Evolutionary conservation across 306 rosid species (phyloP).

Genomic region (Comarum palustre): DNA sequence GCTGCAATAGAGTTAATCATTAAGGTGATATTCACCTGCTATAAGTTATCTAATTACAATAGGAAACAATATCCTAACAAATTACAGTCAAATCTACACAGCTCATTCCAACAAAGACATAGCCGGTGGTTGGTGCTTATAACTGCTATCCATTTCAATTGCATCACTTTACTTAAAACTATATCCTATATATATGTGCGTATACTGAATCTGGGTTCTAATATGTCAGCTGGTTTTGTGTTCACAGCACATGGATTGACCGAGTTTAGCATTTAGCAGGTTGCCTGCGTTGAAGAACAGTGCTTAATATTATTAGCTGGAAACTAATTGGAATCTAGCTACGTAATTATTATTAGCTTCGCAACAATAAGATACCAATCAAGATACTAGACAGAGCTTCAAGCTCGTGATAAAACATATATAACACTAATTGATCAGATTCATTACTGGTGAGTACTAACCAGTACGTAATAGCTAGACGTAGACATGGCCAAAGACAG

Average conservation of each 20-base stretch:
- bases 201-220: background rate
- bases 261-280: background rate
- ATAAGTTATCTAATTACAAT: no score
- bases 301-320: background rate
- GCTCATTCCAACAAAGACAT: no score
- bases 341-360: background rate
- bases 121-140: no score
- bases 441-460: background rate
- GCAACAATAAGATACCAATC: background rate
- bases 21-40: no score
- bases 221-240: background rate
- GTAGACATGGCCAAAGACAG: conserved; percentile 16
- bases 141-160: no score
- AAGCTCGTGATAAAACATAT: background rate
- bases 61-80: no score
- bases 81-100: no score
- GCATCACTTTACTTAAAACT: no score
- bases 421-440: background rate
- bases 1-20: no score
- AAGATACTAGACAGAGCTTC: background rate
- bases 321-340: background rate
- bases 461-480: background rate
- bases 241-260: conserved; percentile 5
- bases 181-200: no score
- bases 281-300: background rate